Conservation (phyloP, 192 early-diverging fungal genomes). For the Mycoemilia scoparia region DNA sequence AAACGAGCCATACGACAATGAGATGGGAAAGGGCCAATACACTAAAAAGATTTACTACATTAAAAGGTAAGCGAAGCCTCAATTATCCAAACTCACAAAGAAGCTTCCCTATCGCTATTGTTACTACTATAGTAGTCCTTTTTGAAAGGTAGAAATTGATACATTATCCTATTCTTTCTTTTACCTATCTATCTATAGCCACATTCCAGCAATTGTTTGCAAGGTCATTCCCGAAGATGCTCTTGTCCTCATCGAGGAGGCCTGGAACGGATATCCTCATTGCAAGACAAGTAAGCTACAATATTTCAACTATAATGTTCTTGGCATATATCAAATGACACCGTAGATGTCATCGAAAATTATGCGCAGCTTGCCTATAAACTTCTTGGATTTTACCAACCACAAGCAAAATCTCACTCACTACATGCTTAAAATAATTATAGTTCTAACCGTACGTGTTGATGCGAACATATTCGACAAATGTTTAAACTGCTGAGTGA, state of each 20-base stretch:
- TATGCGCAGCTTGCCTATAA: no score
- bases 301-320: slow-evolving; percentile 3
- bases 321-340: neutral
- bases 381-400: no score
- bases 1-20: slow-evolving; percentile 63
- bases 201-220: slow-evolving; percentile 41
- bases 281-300: slow-evolving; percentile 24
- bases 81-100: no score
- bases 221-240: slow-evolving; percentile 42
- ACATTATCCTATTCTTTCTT: neutral
- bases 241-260: slow-evolving; percentile 54
- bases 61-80: slow-evolving; percentile 6
- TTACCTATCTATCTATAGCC: slow-evolving; percentile 16
- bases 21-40: slow-evolving; percentile 54
- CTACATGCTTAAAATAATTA: no score
- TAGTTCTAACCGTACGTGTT: no score
- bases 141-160: neutral
- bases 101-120: neutral
- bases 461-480: no score
- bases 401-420: no score
- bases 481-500: no score
- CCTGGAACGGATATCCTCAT: slow-evolving; percentile 71
- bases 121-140: neutral
- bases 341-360: no score
- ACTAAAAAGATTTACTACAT: slow-evolving; percentile 60